Evolutionary conservation across 1,284 basidiomycete genomes (phyloP).

Genomic region (Amanita bisporigera): DNA sequence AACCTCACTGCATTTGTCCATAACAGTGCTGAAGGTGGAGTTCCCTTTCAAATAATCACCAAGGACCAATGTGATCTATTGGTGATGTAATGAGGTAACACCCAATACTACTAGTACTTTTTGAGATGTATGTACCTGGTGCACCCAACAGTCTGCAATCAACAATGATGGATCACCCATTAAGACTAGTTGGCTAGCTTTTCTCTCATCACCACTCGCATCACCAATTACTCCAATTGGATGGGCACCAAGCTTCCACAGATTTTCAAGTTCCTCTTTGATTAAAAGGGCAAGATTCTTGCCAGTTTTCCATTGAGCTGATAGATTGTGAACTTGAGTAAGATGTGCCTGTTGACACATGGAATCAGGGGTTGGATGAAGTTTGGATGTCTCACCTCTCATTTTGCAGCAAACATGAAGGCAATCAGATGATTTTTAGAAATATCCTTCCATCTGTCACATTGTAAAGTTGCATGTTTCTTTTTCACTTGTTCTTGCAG

Average conservation of each 20-base stretch:
- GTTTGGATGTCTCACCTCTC: constrained; percentile 1
- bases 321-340: constrained; percentile 8
- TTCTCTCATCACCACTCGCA: constrained; percentile 6
- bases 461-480: background rate
- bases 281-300: constrained; percentile 2
- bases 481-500: background rate
- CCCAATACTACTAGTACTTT: too few relatives aligned
- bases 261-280: constrained; percentile 9
- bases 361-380: background rate
- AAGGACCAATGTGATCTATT: too few relatives aligned
- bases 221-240: constrained; percentile 9
- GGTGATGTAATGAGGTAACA: too few relatives aligned
- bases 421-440: constrained; percentile 12
- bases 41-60: too few relatives aligned
- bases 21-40: too few relatives aligned
- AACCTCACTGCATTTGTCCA: too few relatives aligned
- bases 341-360: constrained; percentile 8
- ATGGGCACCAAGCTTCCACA: background rate
- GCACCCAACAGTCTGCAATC: constrained; percentile 2
- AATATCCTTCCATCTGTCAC: constrained; percentile 9
- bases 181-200: constrained; percentile 1
- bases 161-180: background rate
- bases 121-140: too few relatives aligned
- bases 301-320: constrained; percentile 11
- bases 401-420: constrained; percentile 10